A percentile compares a stretch with the other conserved stretches of the same genome.
These are phyloP conservation scores for Rehmannia glutinosa DNA, from an alignment of 257 asterid species.

Conservation along the genomic window DNA sequence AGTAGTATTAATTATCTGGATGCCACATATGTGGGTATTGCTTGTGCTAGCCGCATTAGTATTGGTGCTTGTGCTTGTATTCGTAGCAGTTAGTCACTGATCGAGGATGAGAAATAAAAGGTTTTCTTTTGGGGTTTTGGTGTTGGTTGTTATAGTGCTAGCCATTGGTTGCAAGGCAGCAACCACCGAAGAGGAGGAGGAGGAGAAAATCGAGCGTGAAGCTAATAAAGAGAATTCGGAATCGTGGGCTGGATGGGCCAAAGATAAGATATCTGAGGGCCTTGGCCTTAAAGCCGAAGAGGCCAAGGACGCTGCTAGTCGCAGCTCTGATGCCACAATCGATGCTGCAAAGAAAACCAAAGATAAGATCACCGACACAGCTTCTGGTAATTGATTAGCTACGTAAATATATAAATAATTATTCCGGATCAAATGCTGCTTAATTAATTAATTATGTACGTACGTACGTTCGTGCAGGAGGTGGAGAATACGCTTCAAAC, in stretches of 20 bases:
- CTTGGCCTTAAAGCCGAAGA: constrained; percentile 30
- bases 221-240: neutral
- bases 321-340: too few relatives aligned
- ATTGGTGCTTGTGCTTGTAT: constrained; percentile 16
- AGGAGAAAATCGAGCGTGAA: neutral
- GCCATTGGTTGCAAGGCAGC: neutral
- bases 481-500: constrained; percentile 9
- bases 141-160: neutral
- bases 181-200: neutral
- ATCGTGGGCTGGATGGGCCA: constrained; percentile 68
- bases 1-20: neutral
- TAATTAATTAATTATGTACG: too few relatives aligned
- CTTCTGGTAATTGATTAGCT: constrained; percentile 20
- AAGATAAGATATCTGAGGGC: constrained; percentile 47
- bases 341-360: constrained; percentile 30
- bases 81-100: neutral
- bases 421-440: too few relatives aligned
- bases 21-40: constrained; percentile 29
- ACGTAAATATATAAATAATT: too few relatives aligned
- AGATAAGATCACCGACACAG: constrained; percentile 30
- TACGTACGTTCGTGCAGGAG: too few relatives aligned
- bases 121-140: neutral
- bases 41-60: constrained; percentile 21
- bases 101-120: neutral
- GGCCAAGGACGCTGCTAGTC: too few relatives aligned